Evolutionary conservation across 106 monocot species (phyloP).

Genomic region (Acorus calamus): DNA sequence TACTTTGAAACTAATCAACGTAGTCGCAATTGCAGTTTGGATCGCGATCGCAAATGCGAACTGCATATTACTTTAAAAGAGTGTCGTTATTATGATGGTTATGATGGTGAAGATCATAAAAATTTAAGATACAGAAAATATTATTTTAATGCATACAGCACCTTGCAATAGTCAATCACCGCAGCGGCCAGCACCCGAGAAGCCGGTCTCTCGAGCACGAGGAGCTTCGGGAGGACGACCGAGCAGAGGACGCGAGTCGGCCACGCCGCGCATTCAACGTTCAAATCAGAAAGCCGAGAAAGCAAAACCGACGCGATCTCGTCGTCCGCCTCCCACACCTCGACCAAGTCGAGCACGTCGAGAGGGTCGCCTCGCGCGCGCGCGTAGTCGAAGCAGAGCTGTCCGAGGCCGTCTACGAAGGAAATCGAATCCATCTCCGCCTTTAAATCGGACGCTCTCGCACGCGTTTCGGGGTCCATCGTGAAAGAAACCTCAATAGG

Average conservation of each 20-base stretch:
- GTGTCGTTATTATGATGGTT: too few relatives aligned
- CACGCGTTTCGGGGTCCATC: constrained; percentile 17
- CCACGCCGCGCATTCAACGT: constrained; percentile 6
- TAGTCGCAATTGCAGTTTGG: too few relatives aligned
- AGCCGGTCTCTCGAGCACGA: constrained; percentile 30
- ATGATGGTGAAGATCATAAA: too few relatives aligned
- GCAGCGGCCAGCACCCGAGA: constrained; percentile 47
- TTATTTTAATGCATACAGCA: too few relatives aligned
- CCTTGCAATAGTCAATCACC: constrained; percentile 51
- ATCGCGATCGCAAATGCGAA: too few relatives aligned
- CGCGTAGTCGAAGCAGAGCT: constrained; percentile 35
- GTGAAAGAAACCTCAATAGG: constrained; percentile 5
- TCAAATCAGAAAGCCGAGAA: constrained; percentile 19
- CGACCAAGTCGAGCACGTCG: constrained; percentile 30
- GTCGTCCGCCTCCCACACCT: constrained; percentile 73
- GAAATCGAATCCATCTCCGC: constrained; percentile 19
- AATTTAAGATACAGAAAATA: too few relatives aligned
- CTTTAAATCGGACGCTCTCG: constrained; percentile 29
- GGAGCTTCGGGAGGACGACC: constrained; percentile 44
- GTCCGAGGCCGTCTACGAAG: constrained; percentile 19
- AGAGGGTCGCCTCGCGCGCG: constrained; percentile 12
- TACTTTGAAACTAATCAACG: too few relatives aligned
- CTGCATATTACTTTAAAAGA: too few relatives aligned
- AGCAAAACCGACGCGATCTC: constrained; percentile 42
- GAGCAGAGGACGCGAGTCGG: constrained; percentile 57